Evolutionary conservation across 2,329 filamentous ascomycete genomes (phyloP).

Genomic region (Seiridium cupressi): DNA sequence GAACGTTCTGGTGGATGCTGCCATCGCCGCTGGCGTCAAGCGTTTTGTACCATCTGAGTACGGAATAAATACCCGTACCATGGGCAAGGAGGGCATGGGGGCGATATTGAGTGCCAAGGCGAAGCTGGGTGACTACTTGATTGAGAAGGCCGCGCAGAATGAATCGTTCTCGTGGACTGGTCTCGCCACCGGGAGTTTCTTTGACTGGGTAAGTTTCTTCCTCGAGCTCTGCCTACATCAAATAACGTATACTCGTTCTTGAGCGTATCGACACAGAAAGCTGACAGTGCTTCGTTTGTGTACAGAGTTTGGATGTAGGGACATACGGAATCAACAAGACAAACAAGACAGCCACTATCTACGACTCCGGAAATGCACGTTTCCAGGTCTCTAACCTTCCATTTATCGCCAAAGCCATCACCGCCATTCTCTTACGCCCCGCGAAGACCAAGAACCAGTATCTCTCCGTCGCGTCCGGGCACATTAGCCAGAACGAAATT

Average conservation of each 20-base stretch:
- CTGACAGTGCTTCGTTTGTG: neutral
- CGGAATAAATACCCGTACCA: conserved; percentile 29
- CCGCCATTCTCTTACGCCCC: conserved; percentile 37
- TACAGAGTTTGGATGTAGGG: conserved; percentile 35
- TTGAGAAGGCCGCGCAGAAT: conserved; percentile 36
- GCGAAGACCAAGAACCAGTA: conserved; percentile 45
- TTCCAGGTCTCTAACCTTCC: conserved; percentile 42
- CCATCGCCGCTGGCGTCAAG: conserved; percentile 56
- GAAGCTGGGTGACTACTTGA: conserved; percentile 39
- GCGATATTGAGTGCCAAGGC: neutral
- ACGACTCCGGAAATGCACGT: conserved; percentile 41
- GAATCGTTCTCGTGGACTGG: conserved; percentile 47
- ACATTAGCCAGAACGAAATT: conserved; percentile 45
- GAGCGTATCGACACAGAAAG: neutral
- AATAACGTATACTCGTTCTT: neutral
- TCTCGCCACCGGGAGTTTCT: conserved; percentile 47
- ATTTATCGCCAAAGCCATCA: conserved; percentile 40
- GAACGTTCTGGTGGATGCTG: conserved; percentile 53
- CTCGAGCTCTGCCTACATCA: neutral
- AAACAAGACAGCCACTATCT: conserved; percentile 40
- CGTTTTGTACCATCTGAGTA: conserved; percentile 63
- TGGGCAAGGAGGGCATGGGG: neutral
- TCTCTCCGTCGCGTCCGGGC: conserved; percentile 46
- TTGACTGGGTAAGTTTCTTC: conserved; percentile 42
- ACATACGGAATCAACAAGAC: conserved; percentile 45